Evolutionary conservation across 805 yeast genomes (phyloP).

Genomic region (Saccharomycopsis babjevae): DNA sequence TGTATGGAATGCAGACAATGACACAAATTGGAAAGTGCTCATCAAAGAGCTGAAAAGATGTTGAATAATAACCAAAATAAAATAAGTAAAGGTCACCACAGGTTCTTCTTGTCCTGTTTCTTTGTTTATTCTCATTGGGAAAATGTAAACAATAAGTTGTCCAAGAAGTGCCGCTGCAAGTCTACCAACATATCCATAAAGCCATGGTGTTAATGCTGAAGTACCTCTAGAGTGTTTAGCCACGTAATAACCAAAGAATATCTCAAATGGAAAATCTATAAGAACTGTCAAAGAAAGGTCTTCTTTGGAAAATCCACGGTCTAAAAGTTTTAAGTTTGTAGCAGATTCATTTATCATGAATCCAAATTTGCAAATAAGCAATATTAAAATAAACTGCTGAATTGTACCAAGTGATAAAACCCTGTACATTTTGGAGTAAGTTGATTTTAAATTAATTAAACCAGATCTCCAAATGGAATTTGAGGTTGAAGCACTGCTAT

Average conservation of each 20-base stretch:
- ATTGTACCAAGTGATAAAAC: constrained; percentile 65
- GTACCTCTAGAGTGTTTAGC: constrained; percentile 86
- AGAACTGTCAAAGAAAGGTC: constrained; percentile 87
- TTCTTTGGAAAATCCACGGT: constrained; percentile 86
- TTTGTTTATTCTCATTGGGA: constrained; percentile 42
- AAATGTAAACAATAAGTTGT: constrained; percentile 57
- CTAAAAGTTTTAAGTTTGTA: constrained; percentile 81
- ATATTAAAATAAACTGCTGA: constrained; percentile 62
- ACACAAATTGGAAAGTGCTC: constrained; percentile 92
- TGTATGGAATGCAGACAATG: constrained; percentile 90
- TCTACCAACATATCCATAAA: constrained; percentile 77
- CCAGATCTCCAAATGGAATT: constrained; percentile 2
- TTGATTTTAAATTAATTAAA: constrained; percentile 32
- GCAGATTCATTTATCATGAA: constrained; percentile 96
- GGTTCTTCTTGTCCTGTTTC: constrained; percentile 22
- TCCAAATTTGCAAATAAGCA: constrained; percentile 76
- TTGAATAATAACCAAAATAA: constrained; percentile 64
- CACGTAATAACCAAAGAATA: constrained; percentile 88
- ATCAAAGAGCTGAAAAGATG: constrained; percentile 83
- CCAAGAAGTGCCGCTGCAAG: constrained; percentile 67
- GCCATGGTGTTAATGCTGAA: constrained; percentile 77
- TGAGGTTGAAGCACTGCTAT: neutral
- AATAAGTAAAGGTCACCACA: constrained; percentile 43
- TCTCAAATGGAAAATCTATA: constrained; percentile 93
- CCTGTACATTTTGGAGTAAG: constrained; percentile 55